A percentile compares a stretch with the other conserved stretches of the same genome.
Evolutionary conservation across 805 yeast species (phyloP).

Genomic region (Candida insectalens): DNA sequence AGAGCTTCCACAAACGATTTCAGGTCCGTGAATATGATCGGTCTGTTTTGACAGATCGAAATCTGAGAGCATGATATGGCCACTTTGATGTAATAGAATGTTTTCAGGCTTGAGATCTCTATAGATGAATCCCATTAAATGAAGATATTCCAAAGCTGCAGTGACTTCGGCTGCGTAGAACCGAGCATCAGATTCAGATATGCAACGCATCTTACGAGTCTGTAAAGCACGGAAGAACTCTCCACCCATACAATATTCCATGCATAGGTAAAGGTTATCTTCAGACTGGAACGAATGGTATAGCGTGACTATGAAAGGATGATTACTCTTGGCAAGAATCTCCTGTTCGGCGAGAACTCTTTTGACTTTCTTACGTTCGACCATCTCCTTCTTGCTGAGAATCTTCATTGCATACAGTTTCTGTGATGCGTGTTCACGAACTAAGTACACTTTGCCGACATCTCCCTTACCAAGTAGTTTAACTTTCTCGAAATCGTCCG

Average conservation of each 20-base stretch:
- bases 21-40: slow-evolving; percentile 67
- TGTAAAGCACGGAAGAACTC: slow-evolving; percentile 95
- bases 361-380: slow-evolving; percentile 87
- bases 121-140: slow-evolving; percentile 93
- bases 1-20: slow-evolving; percentile 34
- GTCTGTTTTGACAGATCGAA: slow-evolving; percentile 92
- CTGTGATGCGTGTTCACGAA: slow-evolving; percentile 67
- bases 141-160: slow-evolving; percentile 92
- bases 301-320: slow-evolving; percentile 93
- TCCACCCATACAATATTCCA: slow-evolving; percentile 99
- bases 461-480: slow-evolving; percentile 94
- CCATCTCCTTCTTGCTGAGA: slow-evolving; percentile 84
- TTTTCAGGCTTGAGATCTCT: slow-evolving; percentile 96
- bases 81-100: slow-evolving; percentile 87
- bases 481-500: slow-evolving; percentile 80
- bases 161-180: slow-evolving; percentile 96
- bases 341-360: slow-evolving; percentile 96
- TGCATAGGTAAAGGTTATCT: slow-evolving; percentile 83
- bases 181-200: slow-evolving; percentile 78
- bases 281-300: slow-evolving; percentile 96
- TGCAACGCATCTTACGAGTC: slow-evolving; percentile 78
- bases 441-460: slow-evolving; percentile 93
- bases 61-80: slow-evolving; percentile 96
- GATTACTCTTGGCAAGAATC: slow-evolving; percentile 88
- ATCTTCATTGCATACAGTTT: slow-evolving; percentile 89